Evolutionary conservation across 2,329 filamentous ascomycete genomes (phyloP).

Genomic region (Mariannaea sp.): DNA sequence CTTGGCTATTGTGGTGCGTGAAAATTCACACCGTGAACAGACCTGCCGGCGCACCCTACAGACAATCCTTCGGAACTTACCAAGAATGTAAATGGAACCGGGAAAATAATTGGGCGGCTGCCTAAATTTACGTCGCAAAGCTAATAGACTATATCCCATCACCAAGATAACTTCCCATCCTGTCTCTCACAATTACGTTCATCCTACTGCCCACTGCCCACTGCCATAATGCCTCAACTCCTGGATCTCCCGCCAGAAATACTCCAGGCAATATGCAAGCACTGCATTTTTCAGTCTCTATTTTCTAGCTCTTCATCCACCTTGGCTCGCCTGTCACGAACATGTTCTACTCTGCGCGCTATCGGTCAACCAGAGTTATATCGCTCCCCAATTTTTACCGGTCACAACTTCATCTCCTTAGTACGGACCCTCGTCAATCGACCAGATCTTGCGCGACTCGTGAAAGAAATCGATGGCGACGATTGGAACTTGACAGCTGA

Average conservation of each 20-base stretch:
- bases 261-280: background rate
- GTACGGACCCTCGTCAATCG: background rate
- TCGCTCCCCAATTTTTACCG: background rate
- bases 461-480: background rate
- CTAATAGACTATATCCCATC: no score
- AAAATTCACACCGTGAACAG: no score
- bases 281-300: background rate
- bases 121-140: no score
- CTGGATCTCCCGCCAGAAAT: constrained; percentile 4
- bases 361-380: constrained; percentile 1
- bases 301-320: rapidly evolving
- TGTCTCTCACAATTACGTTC: no score
- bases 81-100: no score
- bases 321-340: background rate
- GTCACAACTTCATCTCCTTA: background rate
- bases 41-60: no score
- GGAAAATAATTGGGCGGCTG: no score
- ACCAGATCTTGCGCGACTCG: constrained; percentile 1
- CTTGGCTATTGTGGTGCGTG: no score
- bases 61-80: no score
- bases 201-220: no score
- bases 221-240: constrained; percentile 1
- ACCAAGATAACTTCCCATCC: no score
- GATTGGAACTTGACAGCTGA: background rate
- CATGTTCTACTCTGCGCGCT: constrained; percentile 3